Base-by-base conservation (phyloP, 352 stramenopile species). In the Ochromonadaceae sp. region DNA sequence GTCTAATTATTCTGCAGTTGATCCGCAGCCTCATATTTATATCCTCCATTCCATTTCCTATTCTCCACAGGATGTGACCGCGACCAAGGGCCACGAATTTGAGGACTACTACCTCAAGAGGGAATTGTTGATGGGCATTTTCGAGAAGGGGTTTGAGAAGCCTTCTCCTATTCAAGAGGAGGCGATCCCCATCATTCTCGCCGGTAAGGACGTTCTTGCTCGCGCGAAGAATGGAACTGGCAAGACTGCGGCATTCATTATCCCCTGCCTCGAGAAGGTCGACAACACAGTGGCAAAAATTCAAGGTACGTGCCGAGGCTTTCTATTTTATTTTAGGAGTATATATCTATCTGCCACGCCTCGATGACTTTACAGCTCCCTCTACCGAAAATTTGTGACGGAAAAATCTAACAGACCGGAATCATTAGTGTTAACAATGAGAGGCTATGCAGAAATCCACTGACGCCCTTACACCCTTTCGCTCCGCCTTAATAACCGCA, bases 181-280 rank as follows among this genome's bases (percentile, higher is more conserved):
- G 72, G 91, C 92, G 15, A 97, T 99, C 63, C 93, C 93, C 20
- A 97, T 98, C 67, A 96, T 98, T 58, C 71, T 99, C 20, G 87
- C 95, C 7, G 93, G 95, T 42, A 80, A 90, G 31, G 98, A 99
- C 74, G 87, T 96, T 34, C 88, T 99, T 73, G 93, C 92, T 30
- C 76, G 92, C 66, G 92, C 94, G 28, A 99, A 99, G 81, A 98
- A 98, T 73, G 94, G 94, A 49, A 99, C 93, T 17, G 94, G 94
- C 53, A 99, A 99, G 77, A 99, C 94, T 9, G 93, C 89, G 35
- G 91, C 93, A 36, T 99, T 98, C 70, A 97, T 98, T 72, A 99
- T 98, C 75, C 93, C 93, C 22, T 95, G 91, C 72, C 81, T 99
- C 65, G 91, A 99, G 72, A 98, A 98, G 75, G 96, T 93, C n/a